Conservation (phyloP, 768 basidiomycete genomes). For the Kwoniella botswanensis region DNA sequence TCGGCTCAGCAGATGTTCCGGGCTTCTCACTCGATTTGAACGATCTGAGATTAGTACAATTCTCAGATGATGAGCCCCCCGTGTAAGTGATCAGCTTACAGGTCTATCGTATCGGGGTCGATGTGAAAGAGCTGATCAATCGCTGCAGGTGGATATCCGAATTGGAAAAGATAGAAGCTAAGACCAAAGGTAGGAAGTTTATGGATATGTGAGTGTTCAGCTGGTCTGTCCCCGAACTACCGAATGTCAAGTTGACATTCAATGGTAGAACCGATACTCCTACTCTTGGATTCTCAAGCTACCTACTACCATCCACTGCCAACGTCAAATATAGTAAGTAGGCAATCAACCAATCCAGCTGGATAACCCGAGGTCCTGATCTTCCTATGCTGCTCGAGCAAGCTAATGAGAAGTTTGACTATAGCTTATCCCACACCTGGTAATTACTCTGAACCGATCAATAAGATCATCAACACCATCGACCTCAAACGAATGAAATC, state of each 20-base stretch:
- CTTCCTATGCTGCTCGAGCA: background rate
- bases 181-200: conserved; percentile 77
- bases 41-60: conserved; percentile 74
- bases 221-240: background rate
- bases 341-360: background rate
- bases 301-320: conserved; percentile 41
- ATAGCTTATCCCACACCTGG: conserved; percentile 54
- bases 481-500: conserved; percentile 46
- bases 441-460: conserved; percentile 53
- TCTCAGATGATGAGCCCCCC: conserved; percentile 69
- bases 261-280: conserved; percentile 72
- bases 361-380: background rate
- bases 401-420: background rate
- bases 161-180: conserved; percentile 85
- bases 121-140: too few relatives aligned
- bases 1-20: conserved; percentile 54
- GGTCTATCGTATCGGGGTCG: background rate
- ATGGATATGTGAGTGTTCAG: conserved; percentile 69
- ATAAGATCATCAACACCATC: conserved; percentile 42
- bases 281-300: conserved; percentile 51
- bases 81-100: conserved; percentile 56
- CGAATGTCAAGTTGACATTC: background rate
- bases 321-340: conserved; percentile 48
- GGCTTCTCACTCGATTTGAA: conserved; percentile 76
- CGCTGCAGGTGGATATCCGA: conserved; percentile 72